Conservation (phyloP, 352 stramenopile genomes). For the Sclerospora graminicola region DNA sequence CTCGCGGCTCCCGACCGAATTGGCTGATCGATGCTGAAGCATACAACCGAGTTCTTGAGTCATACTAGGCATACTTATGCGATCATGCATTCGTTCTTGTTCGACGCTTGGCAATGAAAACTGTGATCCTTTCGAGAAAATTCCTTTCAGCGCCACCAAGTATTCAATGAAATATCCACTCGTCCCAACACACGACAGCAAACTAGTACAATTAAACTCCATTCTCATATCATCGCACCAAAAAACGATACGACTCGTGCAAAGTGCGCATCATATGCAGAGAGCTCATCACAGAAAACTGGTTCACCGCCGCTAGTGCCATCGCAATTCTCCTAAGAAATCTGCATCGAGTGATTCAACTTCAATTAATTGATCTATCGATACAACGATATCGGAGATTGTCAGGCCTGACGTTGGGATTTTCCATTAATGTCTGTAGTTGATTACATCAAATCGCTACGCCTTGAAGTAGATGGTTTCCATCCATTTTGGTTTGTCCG, state of each 20-base stretch:
- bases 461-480: slow-evolving; percentile 2
- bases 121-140: slow-evolving; percentile 20
- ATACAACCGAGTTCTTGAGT: no score
- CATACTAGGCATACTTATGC: no score
- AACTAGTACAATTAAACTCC: slow-evolving; percentile 32
- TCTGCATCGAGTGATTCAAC: neutral
- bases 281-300: neutral
- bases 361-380: slow-evolving; percentile 5
- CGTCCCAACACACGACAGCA: slow-evolving; percentile 31
- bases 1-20: no score
- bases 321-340: slow-evolving; percentile 1
- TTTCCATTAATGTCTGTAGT: neutral
- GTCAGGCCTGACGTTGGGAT: slow-evolving; percentile 7
- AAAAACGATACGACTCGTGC: no score
- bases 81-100: slow-evolving; percentile 34
- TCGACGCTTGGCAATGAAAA: slow-evolving; percentile 17
- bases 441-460: slow-evolving; percentile 5
- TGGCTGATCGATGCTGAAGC: no score
- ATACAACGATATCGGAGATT: slow-evolving; percentile 14
- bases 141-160: slow-evolving; percentile 21
- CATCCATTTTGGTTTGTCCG: neutral
- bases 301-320: neutral
- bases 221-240: slow-evolving; percentile 20
- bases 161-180: slow-evolving; percentile 51
- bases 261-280: neutral